A percentile compares a stretch with the other conserved stretches of the same genome.
These are phyloP conservation scores for Kwoniella dejecticola DNA, from an alignment of 768 basidiomycete species.

Conservation along the genomic window DNA sequence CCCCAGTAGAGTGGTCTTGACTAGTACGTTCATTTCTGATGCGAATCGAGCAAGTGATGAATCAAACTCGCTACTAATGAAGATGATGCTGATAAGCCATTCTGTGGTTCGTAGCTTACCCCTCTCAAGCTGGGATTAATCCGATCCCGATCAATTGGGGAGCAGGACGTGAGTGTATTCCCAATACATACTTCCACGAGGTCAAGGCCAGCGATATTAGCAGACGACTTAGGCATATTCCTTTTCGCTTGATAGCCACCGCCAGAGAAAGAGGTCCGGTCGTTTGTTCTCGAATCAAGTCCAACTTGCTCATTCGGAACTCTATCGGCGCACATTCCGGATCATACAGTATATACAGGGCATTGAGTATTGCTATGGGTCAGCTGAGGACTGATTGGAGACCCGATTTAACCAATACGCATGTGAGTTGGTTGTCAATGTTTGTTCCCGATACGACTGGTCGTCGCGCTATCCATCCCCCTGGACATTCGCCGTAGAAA, in stretches of 20 bases:
- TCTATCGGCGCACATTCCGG: constrained; percentile 92
- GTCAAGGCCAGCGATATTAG: too few relatives aligned
- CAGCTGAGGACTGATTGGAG: constrained; percentile 52
- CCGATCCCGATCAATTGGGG: constrained; percentile 84
- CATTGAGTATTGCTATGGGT: constrained; percentile 81
- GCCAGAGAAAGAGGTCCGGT: constrained; percentile 72
- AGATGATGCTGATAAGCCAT: too few relatives aligned
- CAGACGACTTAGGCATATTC: too few relatives aligned
- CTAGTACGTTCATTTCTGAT: constrained; percentile 21
- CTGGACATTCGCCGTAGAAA: too few relatives aligned
- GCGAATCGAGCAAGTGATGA: not conserved
- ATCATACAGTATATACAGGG: constrained; percentile 91
- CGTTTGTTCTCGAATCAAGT: constrained; percentile 80
- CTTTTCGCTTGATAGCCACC: too few relatives aligned
- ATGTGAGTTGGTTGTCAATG: constrained; percentile 26
- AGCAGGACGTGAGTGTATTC: constrained; percentile 55
- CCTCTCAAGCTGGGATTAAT: constrained; percentile 85
- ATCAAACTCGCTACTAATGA: not conserved
- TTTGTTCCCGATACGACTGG: not conserved
- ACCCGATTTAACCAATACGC: constrained; percentile 52
- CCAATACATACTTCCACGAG: not conserved
- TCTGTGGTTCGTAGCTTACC: constrained; percentile 63
- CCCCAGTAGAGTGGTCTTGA: constrained; percentile 27
- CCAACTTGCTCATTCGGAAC: constrained; percentile 69
- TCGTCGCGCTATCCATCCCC: not conserved